Conservation (phyloP, 1,139 yeast genomes). For the Meyerozyma sp. region DNA sequence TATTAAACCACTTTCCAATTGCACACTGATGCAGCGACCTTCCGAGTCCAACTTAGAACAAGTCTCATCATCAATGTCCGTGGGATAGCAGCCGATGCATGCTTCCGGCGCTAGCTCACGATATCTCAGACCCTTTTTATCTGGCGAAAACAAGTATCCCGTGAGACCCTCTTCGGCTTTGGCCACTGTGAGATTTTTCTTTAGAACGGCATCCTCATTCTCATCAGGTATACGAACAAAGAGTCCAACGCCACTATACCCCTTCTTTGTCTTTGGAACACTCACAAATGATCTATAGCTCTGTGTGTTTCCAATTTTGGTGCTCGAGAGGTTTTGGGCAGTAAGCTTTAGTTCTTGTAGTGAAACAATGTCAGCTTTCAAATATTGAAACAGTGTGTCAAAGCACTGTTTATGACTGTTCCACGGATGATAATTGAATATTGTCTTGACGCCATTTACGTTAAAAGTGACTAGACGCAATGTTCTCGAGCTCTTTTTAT, state of each 20-base stretch:
- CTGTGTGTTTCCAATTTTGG: slow-evolving; percentile 48
- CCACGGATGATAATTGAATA: slow-evolving; percentile 84
- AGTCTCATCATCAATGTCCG: slow-evolving; percentile 24
- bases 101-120: slow-evolving; percentile 17
- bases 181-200: slow-evolving; percentile 42
- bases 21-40: slow-evolving; percentile 77
- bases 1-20: slow-evolving; percentile 57
- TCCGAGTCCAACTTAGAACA: slow-evolving; percentile 64
- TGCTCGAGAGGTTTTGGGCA: slow-evolving; percentile 35
- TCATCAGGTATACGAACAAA: slow-evolving; percentile 54
- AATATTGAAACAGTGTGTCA: slow-evolving; percentile 41
- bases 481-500: not conserved
- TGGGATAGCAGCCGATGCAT: slow-evolving; percentile 73
- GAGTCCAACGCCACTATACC: slow-evolving; percentile 90
- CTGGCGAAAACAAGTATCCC: slow-evolving; percentile 45
- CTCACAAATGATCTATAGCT: slow-evolving; percentile 65
- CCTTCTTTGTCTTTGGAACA: slow-evolving; percentile 61
- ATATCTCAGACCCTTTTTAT: slow-evolving; percentile 11
- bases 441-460: slow-evolving; percentile 77
- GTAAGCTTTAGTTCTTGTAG: slow-evolving; percentile 83
- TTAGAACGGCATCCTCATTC: slow-evolving; percentile 31
- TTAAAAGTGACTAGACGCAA: slow-evolving; percentile 67
- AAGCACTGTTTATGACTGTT: slow-evolving; percentile 44
- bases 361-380: slow-evolving; percentile 73
- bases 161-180: slow-evolving; percentile 91